Conservation (phyloP, 2,329 filamentous ascomycete species). For the Colletotrichum sublineola region DNA sequence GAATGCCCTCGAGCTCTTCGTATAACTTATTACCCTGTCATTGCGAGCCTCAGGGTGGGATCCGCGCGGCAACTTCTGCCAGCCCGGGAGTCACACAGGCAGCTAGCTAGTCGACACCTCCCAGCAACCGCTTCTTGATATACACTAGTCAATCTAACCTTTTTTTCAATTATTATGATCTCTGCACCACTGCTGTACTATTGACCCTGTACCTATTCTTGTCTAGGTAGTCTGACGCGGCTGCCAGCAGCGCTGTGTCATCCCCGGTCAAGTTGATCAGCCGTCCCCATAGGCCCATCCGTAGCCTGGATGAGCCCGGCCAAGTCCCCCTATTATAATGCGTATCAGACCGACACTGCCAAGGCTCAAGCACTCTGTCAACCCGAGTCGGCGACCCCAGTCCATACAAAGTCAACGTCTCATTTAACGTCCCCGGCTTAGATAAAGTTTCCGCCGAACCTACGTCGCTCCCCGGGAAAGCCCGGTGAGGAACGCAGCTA, state of each 20-base stretch:
- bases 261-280: neutral
- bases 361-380: constrained; percentile 37
- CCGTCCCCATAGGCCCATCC: neutral
- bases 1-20: too few species aligned
- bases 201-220: neutral
- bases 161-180: too few species aligned
- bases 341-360: constrained; percentile 27
- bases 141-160: too few species aligned
- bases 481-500: constrained; percentile 11
- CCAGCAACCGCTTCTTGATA: neutral
- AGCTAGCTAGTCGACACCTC: too few species aligned
- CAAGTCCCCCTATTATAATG: neutral
- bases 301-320: neutral
- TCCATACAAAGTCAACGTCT: constrained; percentile 30
- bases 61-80: neutral
- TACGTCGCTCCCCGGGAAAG: constrained; percentile 7
- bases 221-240: neutral
- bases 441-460: constrained; percentile 18
- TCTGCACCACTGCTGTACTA: neutral
- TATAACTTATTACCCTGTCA: too few species aligned
- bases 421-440: constrained; percentile 7
- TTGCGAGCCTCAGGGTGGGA: neutral
- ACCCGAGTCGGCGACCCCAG: constrained; percentile 34
- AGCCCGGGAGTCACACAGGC: too few species aligned
- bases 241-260: neutral